Evolutionary conservation across 2,329 filamentous ascomycete genomes (phyloP), one percentile per base, ranked within the genome.

Genomic region (Endocalyx cinctus): DNA sequence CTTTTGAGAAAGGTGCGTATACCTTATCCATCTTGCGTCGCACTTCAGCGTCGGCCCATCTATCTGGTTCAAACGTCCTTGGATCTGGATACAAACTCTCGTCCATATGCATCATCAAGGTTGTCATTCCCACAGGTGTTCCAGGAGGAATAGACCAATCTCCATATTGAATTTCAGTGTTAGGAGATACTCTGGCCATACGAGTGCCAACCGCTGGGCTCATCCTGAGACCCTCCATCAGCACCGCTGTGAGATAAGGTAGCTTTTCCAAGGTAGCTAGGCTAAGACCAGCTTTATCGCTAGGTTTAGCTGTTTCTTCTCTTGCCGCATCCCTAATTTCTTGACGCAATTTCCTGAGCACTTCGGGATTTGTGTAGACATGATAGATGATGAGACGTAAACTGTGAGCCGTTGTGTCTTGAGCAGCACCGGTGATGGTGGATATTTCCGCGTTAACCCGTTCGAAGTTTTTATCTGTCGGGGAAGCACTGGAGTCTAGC

Each of bases 211-310:
- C 46, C 1, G 52, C 57, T 2, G 66, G 63, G 31, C 67, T 62
- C 1, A 69, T 37, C 5, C 69, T 58, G 46, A 69, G 51, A 3
- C 62, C 57, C 41, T 72, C 68, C 20, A 56, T 61, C 12, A 71
- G 51, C 2, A 66, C 59, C 1, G 66, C 63, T 14, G 59, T 54
- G 10, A 70, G 54, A 38, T 67, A 69, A 1, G 54, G 51, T 6
- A 57, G 37, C 16, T 30, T 10, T 16, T 31, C 20, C 3, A 35
- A 10, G 10, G 8, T 11, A 12, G 13, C 17, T 14, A 30, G 17
- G 13, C 5, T 7, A n/a, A 10, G 10, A 17, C 18, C 13, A 14
- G 13, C 18, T 5, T 5, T 19, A 16, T 10, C 10, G 13, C 5
- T 7, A n/a, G 10, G 10, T 16, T 18, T 16, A 14, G 13, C 18